Conservation (phyloP, 1,139 yeast genomes). For the Geotrichum histeridarum region DNA sequence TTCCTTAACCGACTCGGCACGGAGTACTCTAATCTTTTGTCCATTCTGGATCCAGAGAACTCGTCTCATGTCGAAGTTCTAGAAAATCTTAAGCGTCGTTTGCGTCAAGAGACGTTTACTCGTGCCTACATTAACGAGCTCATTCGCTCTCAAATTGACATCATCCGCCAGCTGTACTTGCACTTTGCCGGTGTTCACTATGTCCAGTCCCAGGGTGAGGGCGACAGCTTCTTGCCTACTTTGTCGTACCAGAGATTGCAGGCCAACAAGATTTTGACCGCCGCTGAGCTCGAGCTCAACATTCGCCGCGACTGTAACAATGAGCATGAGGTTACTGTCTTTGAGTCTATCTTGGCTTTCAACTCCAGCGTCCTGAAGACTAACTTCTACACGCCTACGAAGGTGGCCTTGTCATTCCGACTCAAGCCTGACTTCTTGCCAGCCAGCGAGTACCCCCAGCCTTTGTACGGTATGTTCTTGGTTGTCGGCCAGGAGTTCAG, state of each 20-base stretch:
- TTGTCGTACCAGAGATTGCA: slow-evolving; percentile 84
- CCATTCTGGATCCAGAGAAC: slow-evolving; percentile 58
- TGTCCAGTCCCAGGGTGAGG: slow-evolving; percentile 52
- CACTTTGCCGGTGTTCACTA: slow-evolving; percentile 91
- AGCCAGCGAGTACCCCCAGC: slow-evolving; percentile 78
- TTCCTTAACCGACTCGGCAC: slow-evolving; percentile 91
- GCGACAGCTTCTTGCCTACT: slow-evolving; percentile 60
- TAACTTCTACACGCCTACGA: slow-evolving; percentile 87
- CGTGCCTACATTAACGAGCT: slow-evolving; percentile 77
- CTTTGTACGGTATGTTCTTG: slow-evolving; percentile 90
- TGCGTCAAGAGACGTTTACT: slow-evolving; percentile 90
- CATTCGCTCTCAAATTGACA: slow-evolving; percentile 62
- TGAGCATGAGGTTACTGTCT: slow-evolving; percentile 76
- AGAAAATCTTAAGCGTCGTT: slow-evolving; percentile 75
- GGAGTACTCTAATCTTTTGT: slow-evolving; percentile 68
- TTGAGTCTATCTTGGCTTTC: slow-evolving; percentile 76
- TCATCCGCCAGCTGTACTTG: slow-evolving; percentile 79
- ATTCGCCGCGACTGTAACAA: slow-evolving; percentile 66
- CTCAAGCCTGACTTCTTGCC: slow-evolving; percentile 85
- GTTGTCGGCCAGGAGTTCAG: slow-evolving; percentile 95
- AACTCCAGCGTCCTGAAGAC: slow-evolving; percentile 87
- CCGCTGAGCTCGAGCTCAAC: slow-evolving; percentile 66
- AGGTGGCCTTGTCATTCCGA: slow-evolving; percentile 91
- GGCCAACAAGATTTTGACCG: slow-evolving; percentile 68
- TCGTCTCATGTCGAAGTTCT: slow-evolving; percentile 66